Conservation (phyloP, 192 early-diverging fungal species). For the Phycomyces blakesleeanus region DNA sequence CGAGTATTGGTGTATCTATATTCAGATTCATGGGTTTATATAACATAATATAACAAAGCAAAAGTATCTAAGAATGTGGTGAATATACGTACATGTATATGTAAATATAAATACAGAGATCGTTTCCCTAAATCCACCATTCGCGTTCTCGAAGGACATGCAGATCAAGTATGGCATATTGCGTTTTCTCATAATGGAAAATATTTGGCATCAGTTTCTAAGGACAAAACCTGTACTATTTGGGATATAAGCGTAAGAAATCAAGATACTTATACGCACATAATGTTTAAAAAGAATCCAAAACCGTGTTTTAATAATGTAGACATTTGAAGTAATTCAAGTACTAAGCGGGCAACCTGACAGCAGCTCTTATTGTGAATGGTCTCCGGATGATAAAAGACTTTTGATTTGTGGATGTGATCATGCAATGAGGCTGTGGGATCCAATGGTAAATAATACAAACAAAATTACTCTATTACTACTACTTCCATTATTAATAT, state of each 20-base stretch:
- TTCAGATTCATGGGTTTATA: too few species aligned
- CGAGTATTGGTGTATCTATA: too few species aligned
- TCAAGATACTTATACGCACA: neutral
- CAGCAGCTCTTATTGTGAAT: slow-evolving; percentile 80
- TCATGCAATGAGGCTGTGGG: slow-evolving; percentile 78
- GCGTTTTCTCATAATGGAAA: slow-evolving; percentile 86
- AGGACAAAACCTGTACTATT: slow-evolving; percentile 82
- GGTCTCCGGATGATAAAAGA: slow-evolving; percentile 81
- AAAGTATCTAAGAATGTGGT: neutral
- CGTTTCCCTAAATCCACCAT: slow-evolving; percentile 58
- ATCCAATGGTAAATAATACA: slow-evolving; percentile 49
- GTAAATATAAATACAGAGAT: too few species aligned
- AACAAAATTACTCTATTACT: too few species aligned
- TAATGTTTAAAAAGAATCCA: too few species aligned
- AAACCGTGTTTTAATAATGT: neutral
- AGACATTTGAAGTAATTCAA: slow-evolving; percentile 58
- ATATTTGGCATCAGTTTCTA: slow-evolving; percentile 88
- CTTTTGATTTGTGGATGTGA: slow-evolving; percentile 84
- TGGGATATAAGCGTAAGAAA: slow-evolving; percentile 71
- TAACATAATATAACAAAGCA: too few species aligned
- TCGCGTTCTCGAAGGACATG: slow-evolving; percentile 64
- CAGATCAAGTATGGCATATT: slow-evolving; percentile 95
- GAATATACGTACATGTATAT: too few species aligned
- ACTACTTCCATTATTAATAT: too few species aligned
- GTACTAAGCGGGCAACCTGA: slow-evolving; percentile 59